Base-by-base conservation (phyloP, 176 grass and related monocot species). In the Microstegium vimineum region DNA sequence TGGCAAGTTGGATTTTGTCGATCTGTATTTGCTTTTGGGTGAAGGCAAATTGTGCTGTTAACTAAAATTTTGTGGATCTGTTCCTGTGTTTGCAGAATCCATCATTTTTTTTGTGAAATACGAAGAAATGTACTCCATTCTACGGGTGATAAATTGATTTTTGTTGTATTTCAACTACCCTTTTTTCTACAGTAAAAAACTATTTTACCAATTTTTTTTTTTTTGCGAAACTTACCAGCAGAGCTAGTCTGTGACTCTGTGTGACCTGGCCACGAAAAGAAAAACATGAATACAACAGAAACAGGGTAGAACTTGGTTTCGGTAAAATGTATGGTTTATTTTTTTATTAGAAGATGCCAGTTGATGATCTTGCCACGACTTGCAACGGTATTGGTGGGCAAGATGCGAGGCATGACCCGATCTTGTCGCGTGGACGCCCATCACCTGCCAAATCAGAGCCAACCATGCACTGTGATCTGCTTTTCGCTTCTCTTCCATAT, bases 391-490 rank as follows among this genome's bases (percentile, higher is more conserved):
- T 34, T 8, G 13, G 82, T 76, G 37, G 76, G 70, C 70, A 52
- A 42, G 87, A 77, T 85, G 77, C 77, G 77, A 81, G 63, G 71
- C 82, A 89, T 85, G 82, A 89, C 13, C 69, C 13, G 82, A 76
- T 85, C 77, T 65, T 85, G 77, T 80, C 70, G 73, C 23, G 49
- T 67, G 43, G 81, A 45, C 27, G 33, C 61, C 43, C 81, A 75
- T 75, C 71, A 38, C 61, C 66, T 41, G 28, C 43, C n/a, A 84
- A 57, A 76, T 81, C 71, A 1, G 26, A 62, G 25, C 82, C 82
- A 81, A 75, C 70, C 87, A 26, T 52, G 63, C 45, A 16, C 5
- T 14, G 17, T 79, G 17, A 28, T 77, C 47, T 47, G 17, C 65
- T 62, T 10, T 43, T 60, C 34, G 43, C 13, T 18, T 17, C 51